These are phyloP conservation scores for Eurotiales sp. DNA, from an alignment of 2,329 filamentous ascomycete genomes.

Conservation along the genomic window DNA sequence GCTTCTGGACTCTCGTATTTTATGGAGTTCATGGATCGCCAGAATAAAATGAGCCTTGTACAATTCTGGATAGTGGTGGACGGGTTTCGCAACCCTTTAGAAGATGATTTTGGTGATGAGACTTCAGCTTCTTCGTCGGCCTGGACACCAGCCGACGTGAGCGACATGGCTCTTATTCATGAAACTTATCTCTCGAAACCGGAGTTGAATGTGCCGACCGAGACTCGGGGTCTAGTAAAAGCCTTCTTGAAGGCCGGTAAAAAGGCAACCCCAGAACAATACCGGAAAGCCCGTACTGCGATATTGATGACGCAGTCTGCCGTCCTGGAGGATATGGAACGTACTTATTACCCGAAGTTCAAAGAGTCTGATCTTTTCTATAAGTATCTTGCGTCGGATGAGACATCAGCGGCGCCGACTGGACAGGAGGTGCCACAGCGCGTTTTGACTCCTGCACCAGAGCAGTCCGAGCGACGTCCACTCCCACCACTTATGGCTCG, in stretches of 20 bases:
- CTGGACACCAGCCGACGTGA: conserved; percentile 80
- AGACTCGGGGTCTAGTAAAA: conserved; percentile 66
- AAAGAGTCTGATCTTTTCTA: conserved; percentile 92
- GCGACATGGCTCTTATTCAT: conserved; percentile 86
- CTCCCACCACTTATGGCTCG: conserved; percentile 45
- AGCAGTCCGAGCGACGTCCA: conserved; percentile 34
- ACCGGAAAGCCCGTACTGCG: conserved; percentile 74
- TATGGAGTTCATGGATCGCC: conserved; percentile 99
- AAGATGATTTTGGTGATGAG: conserved; percentile 76
- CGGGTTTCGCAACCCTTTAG: conserved; percentile 88
- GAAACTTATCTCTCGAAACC: conserved; percentile 81
- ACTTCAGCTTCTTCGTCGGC: conserved; percentile 58
- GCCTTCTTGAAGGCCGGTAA: conserved; percentile 76
- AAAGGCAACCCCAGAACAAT: conserved; percentile 72
- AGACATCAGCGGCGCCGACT: conserved; percentile 47
- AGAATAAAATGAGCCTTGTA: conserved; percentile 78
- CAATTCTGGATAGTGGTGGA: conserved; percentile 99
- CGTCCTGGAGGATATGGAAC: conserved; percentile 79
- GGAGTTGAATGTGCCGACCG: conserved; percentile 72
- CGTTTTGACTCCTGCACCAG: conserved; percentile 19
- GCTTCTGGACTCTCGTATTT: conserved; percentile 92
- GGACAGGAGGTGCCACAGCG: conserved; percentile 21
- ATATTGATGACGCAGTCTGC: conserved; percentile 78
- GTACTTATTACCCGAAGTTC: conserved; percentile 75
- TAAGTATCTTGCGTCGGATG: conserved; percentile 89